Evolutionary conservation across 345 rosid species (phyloP).

Genomic region (Moricandia arvensis): DNA sequence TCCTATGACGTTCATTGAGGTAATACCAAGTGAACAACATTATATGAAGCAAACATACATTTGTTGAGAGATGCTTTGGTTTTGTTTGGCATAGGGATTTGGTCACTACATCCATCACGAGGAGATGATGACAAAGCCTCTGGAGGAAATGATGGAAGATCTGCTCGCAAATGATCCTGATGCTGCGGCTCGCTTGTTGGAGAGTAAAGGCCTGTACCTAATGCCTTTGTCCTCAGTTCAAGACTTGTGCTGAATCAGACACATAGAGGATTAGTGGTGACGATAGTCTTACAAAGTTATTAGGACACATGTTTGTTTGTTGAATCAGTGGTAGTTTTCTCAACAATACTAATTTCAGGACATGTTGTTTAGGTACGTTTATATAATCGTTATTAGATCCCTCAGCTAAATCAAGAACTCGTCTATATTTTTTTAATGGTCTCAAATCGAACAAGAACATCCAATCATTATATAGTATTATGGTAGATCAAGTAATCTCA

Average conservation of each 20-base stretch:
- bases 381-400: background rate
- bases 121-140: constrained; percentile 41
- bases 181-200: constrained; percentile 49
- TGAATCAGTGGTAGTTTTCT: background rate
- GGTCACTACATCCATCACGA: constrained; percentile 50
- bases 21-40: background rate
- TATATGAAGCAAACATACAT: background rate
- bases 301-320: background rate
- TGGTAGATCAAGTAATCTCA: background rate
- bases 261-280: background rate
- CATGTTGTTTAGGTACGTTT: background rate
- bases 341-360: background rate
- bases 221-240: constrained; percentile 44
- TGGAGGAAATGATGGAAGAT: constrained; percentile 53
- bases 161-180: constrained; percentile 45
- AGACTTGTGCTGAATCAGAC: constrained; percentile 18
- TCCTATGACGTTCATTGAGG: constrained; percentile 38
- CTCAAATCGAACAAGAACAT: background rate
- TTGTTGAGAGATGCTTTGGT: background rate
- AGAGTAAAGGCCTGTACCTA: constrained; percentile 52
- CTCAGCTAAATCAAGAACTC: background rate
- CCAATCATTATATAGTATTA: background rate
- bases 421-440: background rate
- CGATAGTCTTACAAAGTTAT: background rate
- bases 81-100: constrained; percentile 44